Evolutionary conservation across 2,329 filamentous ascomycete genomes (phyloP), one percentile per base, ranked within the genome.

Genomic region (Talaromyces sp.): DNA sequence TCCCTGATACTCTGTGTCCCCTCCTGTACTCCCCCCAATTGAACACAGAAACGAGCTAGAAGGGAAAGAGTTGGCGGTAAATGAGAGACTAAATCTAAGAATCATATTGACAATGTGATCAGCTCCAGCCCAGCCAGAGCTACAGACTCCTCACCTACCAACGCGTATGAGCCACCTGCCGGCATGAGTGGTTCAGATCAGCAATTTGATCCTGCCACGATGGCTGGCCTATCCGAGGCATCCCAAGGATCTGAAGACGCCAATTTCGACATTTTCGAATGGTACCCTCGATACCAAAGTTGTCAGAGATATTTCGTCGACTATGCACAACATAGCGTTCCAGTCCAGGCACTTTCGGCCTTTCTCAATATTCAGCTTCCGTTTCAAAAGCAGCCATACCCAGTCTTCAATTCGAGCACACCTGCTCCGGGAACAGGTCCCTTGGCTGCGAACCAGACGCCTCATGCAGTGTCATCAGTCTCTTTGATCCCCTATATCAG

Each of bases 261-360:
- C 63, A 80, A 82, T 67, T 87, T 81, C 67, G 80, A 82, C 77
- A 90, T 97, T 68, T 90, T 97, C 75, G 90, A 93, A 67, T 98
- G 95, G 95, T 91, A 96, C 76, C 91, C 92, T 10, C 90, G 90
- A 66, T 96, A 96, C 76, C 90, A 95, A 78, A 93, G 88, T 69
- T 99, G 95, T 78, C 88, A 94, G 70, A 87, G 87, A 65, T 97
- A 94, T 81, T 99, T 98, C 74, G 82, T 98, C 72, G 92, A 97
- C 72, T 88, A 94, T 73, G 92, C 93, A 7, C 94, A 98, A 76
- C 89, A 96, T 76, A 90, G 88, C 68, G 85, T 84, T 19, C 86
- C 89, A 10, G 92, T 97, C 14, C 93, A 97, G 79, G 92, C 93
- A 9, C 86, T 97, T 57, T 93, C 93, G 22, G 90, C 93, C 7